These are phyloP conservation scores for Helotiales sp. DNA, from an alignment of 2,329 filamentous ascomycete genomes.

Conservation along the genomic window DNA sequence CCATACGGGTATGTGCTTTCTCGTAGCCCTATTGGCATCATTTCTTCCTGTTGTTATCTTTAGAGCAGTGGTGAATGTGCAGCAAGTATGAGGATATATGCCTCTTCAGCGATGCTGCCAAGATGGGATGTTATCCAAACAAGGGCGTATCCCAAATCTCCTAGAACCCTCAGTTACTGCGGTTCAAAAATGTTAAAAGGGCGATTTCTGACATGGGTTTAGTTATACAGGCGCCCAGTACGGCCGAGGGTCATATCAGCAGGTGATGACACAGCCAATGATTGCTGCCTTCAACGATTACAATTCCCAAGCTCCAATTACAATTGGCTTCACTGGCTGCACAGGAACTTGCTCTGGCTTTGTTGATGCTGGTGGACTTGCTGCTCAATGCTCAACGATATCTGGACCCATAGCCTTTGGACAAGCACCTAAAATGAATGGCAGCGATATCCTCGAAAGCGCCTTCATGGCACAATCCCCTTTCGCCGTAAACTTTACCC, in stretches of 20 bases:
- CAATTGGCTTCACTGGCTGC: slow-evolving; percentile 9
- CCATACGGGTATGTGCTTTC: slow-evolving; percentile 13
- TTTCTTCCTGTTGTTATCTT: too few relatives aligned
- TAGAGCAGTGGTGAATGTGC: too few relatives aligned
- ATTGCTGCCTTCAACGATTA: slow-evolving; percentile 9
- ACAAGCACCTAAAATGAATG: background rate
- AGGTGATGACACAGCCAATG: slow-evolving; percentile 12
- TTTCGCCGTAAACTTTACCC: background rate
- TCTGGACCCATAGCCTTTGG: background rate
- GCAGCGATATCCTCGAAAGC: background rate
- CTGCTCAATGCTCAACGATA: slow-evolving; percentile 2
- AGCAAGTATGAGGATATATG: too few relatives aligned
- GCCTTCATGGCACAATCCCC: background rate
- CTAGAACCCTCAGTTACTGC: too few relatives aligned
- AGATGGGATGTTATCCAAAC: too few relatives aligned
- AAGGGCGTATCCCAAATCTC: too few relatives aligned
- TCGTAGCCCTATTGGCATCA: too few relatives aligned
- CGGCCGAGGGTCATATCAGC: background rate
- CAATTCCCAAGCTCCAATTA: slow-evolving; percentile 10
- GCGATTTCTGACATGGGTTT: too few relatives aligned
- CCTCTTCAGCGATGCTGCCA: too few relatives aligned
- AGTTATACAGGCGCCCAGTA: slow-evolving; percentile 11
- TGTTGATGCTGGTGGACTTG: slow-evolving; percentile 11
- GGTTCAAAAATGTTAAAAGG: too few relatives aligned
- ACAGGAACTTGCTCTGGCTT: slow-evolving; percentile 7